Base-by-base conservation (phyloP, 306 rosid species). In the Myrica gale region DNA sequence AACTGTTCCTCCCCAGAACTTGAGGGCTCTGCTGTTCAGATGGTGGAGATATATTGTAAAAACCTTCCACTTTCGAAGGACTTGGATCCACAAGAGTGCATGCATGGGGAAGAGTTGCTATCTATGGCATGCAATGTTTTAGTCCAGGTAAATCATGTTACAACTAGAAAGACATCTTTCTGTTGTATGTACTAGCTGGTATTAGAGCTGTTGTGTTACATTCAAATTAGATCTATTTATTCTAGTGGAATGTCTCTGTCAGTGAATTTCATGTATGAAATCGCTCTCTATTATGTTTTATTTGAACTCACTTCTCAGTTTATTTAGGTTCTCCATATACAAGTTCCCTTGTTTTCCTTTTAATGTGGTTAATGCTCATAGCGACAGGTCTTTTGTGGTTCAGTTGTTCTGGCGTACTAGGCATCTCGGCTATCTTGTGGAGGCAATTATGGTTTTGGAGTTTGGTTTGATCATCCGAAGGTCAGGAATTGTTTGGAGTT, bases 371-470 rank as follows among this genome's bases (percentile, higher is more conserved):
- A n/a, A 76, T 74, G 50, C 83, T 72, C 57, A 74, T 46, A 48
- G 47, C 41, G 41, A 54, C 54, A 72, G 20, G 39, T 57, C 47
- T 72, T 71, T 71, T 78, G 70, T 60, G 78, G 67, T 84, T 26
- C 82, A 96, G 99, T 83, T 92, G 74, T 96, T 84, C 77, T 90
- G 98, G 99, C 93, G 89, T 53, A 84, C 99, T 45, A 79, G 87
- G 86, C 78, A 90, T 58, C 52, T 80, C 17, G 94, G 97, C 84
- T 92, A 92, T 81, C 82, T 92, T 82, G 66, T 91, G 16, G 99
- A 96, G 85, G 97, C 99, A 72, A 84, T 92, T 68, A 85, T 90
- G 97, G 88, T 96, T 47, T 83, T 96, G 96, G 99, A 96, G 84
- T 90, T 91, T 16, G 98, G 98, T 78, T 85, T 90, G 91, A 84